Conservation (phyloP, 2,329 filamentous ascomycete species). For the Arthroderma sp. region DNA sequence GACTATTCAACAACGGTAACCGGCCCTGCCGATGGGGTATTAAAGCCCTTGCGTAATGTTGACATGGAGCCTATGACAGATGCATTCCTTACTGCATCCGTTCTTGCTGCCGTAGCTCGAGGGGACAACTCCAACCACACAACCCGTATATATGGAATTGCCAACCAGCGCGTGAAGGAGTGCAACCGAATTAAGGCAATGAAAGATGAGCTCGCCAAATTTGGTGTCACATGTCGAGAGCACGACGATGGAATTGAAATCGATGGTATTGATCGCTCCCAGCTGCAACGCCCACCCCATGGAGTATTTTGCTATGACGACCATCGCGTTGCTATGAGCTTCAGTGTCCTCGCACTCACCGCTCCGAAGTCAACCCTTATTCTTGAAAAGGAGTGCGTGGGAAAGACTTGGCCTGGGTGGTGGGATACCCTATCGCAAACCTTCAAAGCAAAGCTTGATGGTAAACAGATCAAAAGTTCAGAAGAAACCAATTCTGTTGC, state of each 20-base stretch:
- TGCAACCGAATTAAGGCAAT: constrained; percentile 94
- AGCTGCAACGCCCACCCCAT: constrained; percentile 42
- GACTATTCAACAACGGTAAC: constrained; percentile 81
- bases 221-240: constrained; percentile 73
- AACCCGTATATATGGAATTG: constrained; percentile 84
- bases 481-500: constrained; percentile 24
- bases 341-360: constrained; percentile 71
- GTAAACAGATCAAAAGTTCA: constrained; percentile 44
- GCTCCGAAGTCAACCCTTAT: constrained; percentile 61
- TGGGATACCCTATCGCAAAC: constrained; percentile 77
- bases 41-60: constrained; percentile 66
- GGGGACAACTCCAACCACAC: constrained; percentile 48
- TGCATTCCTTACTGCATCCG: constrained; percentile 88
- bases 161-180: constrained; percentile 95
- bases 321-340: constrained; percentile 96
- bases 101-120: constrained; percentile 76
- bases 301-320: constrained; percentile 91
- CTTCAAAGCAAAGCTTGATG: constrained; percentile 65
- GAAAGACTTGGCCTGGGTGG: constrained; percentile 98
- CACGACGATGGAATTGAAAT: constrained; percentile 82
- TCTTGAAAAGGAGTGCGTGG: constrained; percentile 80
- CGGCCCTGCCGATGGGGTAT: constrained; percentile 59
- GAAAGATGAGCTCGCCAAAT: constrained; percentile 88
- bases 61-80: constrained; percentile 99
- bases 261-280: constrained; percentile 42